Evolutionary conservation across 1,139 yeast species (phyloP).

Genomic region (Kodamaea sp.): DNA sequence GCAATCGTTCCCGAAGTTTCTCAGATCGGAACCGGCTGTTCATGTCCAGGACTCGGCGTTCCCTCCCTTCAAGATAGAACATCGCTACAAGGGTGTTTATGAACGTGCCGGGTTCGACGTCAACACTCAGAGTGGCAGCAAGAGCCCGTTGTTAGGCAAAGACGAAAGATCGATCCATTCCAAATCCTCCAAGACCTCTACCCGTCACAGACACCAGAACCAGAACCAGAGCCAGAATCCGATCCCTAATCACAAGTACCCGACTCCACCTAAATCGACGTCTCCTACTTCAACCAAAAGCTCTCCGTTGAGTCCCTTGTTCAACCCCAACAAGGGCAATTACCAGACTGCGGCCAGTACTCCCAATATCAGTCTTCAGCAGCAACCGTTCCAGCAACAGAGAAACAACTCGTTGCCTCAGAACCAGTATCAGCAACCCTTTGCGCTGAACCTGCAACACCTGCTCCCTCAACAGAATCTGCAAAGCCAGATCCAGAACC

Average conservation of each 20-base stretch:
- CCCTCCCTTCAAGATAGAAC: slow-evolving; percentile 60
- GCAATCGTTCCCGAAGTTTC: slow-evolving; percentile 29
- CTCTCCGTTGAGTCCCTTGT: slow-evolving; percentile 11
- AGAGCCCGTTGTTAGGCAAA: slow-evolving; percentile 6
- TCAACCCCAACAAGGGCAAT: slow-evolving; percentile 5
- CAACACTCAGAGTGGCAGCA: slow-evolving; percentile 19
- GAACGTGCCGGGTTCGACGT: slow-evolving; percentile 71
- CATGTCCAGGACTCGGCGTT: slow-evolving; percentile 47
- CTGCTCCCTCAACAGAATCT: not conserved
- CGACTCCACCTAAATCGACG: slow-evolving; percentile 13
- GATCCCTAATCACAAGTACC: slow-evolving; percentile 6
- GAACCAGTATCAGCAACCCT: not conserved
- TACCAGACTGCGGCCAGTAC: slow-evolving; percentile 10
- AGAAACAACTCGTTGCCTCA: slow-evolving; percentile 9
- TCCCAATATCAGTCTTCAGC: slow-evolving; percentile 9
- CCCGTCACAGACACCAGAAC: not conserved
- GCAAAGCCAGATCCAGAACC: slow-evolving; percentile 2
- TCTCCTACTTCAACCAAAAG: slow-evolving; percentile 12
- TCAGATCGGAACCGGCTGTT: slow-evolving; percentile 33
- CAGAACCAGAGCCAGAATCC: too few species aligned
- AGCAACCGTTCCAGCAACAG: slow-evolving; percentile 5
- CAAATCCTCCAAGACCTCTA: not conserved
- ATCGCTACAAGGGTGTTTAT: slow-evolving; percentile 58
- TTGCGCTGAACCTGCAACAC: slow-evolving; percentile 6
- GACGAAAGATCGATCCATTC: slow-evolving; percentile 14